Conservation (phyloP, 495 filamentous ascomycete genomes). For the Xylaria intraflava region DNA sequence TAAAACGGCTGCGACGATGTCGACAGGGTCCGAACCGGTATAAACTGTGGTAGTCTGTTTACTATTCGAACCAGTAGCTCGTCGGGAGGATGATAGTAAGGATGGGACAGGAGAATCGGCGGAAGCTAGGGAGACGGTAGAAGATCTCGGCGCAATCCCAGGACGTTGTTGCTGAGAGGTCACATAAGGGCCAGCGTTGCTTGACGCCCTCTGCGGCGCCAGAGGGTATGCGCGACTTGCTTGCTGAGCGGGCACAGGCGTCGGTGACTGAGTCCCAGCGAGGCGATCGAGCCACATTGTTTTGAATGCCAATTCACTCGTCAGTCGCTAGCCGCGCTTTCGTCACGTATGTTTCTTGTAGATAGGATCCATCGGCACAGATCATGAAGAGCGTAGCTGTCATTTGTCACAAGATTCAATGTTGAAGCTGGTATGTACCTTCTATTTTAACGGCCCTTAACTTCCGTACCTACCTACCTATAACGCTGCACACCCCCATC, state of each 20-base stretch:
- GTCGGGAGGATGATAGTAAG: constrained; percentile 53
- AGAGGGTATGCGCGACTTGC: constrained; percentile 65
- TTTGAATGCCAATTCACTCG: not conserved
- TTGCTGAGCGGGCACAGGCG: constrained; percentile 47
- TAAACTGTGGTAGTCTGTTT: constrained; percentile 50
- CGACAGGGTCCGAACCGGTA: constrained; percentile 62
- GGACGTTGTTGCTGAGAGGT: constrained; percentile 47
- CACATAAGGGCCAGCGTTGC: constrained; percentile 48
- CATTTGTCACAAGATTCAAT: not conserved
- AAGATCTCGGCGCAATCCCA: constrained; percentile 53
- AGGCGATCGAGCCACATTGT: constrained; percentile 87
- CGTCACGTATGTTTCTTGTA: too few relatives aligned
- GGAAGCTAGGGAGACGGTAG: constrained; percentile 57
- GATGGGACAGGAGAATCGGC: constrained; percentile 66
- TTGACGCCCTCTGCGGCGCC: constrained; percentile 56
- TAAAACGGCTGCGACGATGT: constrained; percentile 66
- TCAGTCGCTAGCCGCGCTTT: not conserved
- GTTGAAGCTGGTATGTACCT: not conserved
- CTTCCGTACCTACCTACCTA: too few relatives aligned
- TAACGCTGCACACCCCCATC: too few relatives aligned
- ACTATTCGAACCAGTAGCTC: constrained; percentile 59
- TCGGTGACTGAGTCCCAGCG: constrained; percentile 62
- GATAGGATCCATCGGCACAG: too few relatives aligned
- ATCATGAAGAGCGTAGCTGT: not conserved
- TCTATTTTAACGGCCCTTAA: too few relatives aligned